These are phyloP conservation scores for Fusarium udum DNA, from an alignment of 2,329 filamentous ascomycete genomes.

Conservation along the genomic window DNA sequence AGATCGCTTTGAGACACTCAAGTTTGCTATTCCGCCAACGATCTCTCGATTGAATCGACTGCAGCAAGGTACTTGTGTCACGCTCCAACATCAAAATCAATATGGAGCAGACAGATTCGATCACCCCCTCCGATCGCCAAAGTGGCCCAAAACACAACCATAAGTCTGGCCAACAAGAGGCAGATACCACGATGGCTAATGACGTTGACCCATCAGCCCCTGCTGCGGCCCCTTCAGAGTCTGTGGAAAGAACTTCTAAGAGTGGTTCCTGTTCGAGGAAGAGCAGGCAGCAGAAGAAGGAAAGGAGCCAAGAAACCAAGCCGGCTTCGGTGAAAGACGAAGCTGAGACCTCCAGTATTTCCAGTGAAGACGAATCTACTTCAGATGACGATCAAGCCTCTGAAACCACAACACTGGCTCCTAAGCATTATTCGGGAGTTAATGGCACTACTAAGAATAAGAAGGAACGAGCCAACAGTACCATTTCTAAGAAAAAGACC, in stretches of 20 bases:
- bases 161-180: slow-evolving; percentile 29
- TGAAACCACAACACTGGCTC: background rate
- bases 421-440: slow-evolving; percentile 25
- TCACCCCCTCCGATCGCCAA: slow-evolving; percentile 32
- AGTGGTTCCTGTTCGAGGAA: slow-evolving; percentile 24
- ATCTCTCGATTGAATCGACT: background rate
- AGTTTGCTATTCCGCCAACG: background rate
- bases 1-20: background rate
- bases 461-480: slow-evolving; percentile 14
- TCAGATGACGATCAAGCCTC: slow-evolving; percentile 23
- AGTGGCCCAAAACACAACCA: slow-evolving; percentile 21
- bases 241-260: slow-evolving; percentile 13
- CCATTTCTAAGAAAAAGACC: slow-evolving; percentile 15
- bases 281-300: slow-evolving; percentile 21
- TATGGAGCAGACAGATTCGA: slow-evolving; percentile 36
- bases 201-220: slow-evolving; percentile 13
- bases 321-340: slow-evolving; percentile 7
- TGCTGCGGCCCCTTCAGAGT: slow-evolving; percentile 13
- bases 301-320: slow-evolving; percentile 4
- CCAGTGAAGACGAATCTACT: slow-evolving; percentile 14
- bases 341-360: slow-evolving; percentile 16
- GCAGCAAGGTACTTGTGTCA: background rate
- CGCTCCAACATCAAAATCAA: background rate
- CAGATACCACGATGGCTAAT: slow-evolving; percentile 15
- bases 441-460: slow-evolving; percentile 19